phyloP scores from a whole-genome alignment of 306 rosid genomes.

The Cicer judaicum region DNA sequence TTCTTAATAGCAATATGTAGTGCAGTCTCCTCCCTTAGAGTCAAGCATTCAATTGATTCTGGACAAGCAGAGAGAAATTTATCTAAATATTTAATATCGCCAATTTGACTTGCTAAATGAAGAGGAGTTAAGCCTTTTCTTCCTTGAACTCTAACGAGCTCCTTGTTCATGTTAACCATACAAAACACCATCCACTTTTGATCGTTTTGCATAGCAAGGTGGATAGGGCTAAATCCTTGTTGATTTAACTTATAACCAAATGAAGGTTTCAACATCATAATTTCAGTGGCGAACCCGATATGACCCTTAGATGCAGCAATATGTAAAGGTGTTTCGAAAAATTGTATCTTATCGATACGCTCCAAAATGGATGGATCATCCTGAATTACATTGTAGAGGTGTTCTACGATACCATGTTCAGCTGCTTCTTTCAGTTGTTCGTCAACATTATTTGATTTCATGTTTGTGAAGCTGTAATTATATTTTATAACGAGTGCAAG shows the following conservation, averaged over 20 bases:
- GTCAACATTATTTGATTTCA: background rate
- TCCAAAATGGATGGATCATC: background rate
- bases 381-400: background rate
- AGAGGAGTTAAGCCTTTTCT: background rate
- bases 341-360: background rate
- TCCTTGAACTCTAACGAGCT: background rate
- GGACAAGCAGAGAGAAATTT: background rate
- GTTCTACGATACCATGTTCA: background rate
- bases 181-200: background rate
- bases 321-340: background rate
- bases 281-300: background rate
- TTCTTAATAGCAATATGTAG: background rate
- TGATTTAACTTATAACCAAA: background rate
- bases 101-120: background rate
- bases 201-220: background rate
- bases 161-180: background rate
- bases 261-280: constrained; percentile 1
- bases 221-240: background rate
- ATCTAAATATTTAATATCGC: background rate
- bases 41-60: background rate
- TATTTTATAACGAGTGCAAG: no score
- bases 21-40: background rate
- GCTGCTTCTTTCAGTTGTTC: background rate
- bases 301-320: background rate
- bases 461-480: background rate